These are phyloP conservation scores for Lactarius psammicola DNA, from an alignment of 768 basidiomycete genomes.

Conservation along the genomic window DNA sequence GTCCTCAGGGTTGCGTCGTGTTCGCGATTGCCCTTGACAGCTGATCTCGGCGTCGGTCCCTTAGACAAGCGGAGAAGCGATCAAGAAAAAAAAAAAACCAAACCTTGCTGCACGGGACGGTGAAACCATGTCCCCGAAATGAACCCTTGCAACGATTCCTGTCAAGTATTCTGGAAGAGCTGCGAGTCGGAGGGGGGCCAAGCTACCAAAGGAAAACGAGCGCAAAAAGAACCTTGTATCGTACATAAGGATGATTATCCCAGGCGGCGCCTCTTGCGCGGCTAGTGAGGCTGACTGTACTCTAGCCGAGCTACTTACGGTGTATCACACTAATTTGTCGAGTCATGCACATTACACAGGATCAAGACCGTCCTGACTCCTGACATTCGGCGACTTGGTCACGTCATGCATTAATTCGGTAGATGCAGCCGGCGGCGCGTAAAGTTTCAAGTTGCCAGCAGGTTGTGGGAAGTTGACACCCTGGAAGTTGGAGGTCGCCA, in stretches of 20 bases:
- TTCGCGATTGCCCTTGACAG: not conserved
- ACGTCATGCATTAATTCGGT: not conserved
- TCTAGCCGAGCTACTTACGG: not conserved
- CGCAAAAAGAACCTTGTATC: not conserved
- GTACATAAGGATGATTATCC: not conserved
- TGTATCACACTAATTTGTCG: not conserved
- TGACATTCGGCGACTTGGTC: not conserved
- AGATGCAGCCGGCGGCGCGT: not conserved
- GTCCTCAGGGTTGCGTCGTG: not conserved
- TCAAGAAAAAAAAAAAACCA: not conserved
- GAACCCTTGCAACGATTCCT: not conserved
- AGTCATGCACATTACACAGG: not conserved
- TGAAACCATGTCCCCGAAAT: not conserved
- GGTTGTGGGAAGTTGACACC: not conserved
- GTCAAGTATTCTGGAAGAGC: not conserved
- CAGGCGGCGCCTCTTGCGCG: not conserved
- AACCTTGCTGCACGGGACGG: not conserved
- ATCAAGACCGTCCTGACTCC: not conserved
- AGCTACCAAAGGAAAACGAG: not conserved
- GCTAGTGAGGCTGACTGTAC: not conserved
- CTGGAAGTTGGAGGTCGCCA: not conserved
- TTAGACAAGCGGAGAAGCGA: not conserved
- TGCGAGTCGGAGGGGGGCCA: not conserved
- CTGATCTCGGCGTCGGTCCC: not conserved
- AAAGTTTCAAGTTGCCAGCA: not conserved